These are phyloP conservation scores for Gyromitra esculenta DNA, from an alignment of 2,329 filamentous ascomycete species.

Conservation along the genomic window DNA sequence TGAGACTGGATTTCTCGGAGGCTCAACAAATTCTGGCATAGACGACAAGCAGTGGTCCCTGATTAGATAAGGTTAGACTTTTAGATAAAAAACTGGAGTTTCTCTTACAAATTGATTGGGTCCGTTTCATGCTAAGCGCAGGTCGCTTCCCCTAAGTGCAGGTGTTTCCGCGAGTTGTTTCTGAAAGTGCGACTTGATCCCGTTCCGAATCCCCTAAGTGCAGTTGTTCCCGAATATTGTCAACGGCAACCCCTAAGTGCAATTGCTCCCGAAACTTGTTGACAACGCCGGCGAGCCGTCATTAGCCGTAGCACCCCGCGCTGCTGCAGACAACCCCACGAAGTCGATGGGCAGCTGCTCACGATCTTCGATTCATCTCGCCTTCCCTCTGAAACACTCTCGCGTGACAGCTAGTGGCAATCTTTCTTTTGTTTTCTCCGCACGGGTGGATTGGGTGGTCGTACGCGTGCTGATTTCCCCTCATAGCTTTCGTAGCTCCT, in stretches of 20 bases:
- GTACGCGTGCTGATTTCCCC: constrained; percentile 22
- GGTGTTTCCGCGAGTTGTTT: constrained; percentile 22
- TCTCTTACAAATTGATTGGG: constrained; percentile 6
- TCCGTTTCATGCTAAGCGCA: constrained; percentile 21
- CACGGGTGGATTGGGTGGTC: constrained; percentile 29
- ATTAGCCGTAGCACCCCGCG: constrained; percentile 46
- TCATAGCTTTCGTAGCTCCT: constrained; percentile 11
- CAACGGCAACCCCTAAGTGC: constrained; percentile 40
- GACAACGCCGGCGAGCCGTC: constrained; percentile 19
- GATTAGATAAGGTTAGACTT: background rate
- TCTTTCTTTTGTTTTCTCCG: constrained; percentile 27
- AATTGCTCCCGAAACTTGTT: constrained; percentile 42
- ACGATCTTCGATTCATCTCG: constrained; percentile 13
- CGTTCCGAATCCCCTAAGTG: constrained; percentile 35
- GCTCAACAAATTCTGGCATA: background rate
- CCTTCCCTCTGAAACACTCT: background rate
- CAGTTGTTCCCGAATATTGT: constrained; percentile 43
- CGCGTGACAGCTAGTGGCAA: constrained; percentile 25
- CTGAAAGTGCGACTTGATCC: constrained; percentile 24
- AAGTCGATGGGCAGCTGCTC: constrained; percentile 14
- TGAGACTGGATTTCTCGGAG: too few relatives aligned
- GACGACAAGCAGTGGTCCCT: background rate
- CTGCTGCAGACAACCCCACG: constrained; percentile 29
- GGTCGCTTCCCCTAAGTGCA: constrained; percentile 26
- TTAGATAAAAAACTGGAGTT: background rate